phyloP scores from a whole-genome alignment of 805 yeast species.

The Candida silvicultrix region DNA sequence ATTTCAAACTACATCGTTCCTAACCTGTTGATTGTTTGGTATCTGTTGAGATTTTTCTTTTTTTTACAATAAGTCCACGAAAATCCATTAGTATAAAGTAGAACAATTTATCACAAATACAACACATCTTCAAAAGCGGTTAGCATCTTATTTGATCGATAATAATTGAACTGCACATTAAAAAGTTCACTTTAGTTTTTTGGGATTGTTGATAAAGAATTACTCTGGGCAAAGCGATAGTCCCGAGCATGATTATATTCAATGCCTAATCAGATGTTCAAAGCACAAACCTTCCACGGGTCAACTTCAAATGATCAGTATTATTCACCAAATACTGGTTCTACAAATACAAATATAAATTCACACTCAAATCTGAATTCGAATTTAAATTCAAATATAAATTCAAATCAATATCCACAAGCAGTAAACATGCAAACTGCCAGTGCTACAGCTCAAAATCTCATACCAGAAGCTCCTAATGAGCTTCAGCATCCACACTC shows the following conservation, averaged over 20 bases:
- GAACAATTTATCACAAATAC: not conserved
- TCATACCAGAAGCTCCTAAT: conserved; percentile 1
- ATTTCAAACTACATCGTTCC: not conserved
- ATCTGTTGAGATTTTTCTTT: not conserved
- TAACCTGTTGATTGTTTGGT: not conserved
- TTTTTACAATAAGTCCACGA: not conserved
- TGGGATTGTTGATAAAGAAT: too few species aligned
- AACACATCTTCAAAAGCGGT: not conserved
- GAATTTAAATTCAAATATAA: not conserved
- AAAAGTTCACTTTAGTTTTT: too few species aligned
- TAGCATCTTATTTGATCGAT: too few species aligned
- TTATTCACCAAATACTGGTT: not conserved
- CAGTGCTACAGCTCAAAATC: conserved; percentile 13
- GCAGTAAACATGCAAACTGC: not conserved
- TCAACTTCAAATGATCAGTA: not conserved
- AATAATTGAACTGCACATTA: too few species aligned
- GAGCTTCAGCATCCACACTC: not conserved
- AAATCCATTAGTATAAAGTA: not conserved
- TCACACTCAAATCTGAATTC: not conserved
- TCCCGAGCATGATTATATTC: not conserved
- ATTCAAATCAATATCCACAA: not conserved
- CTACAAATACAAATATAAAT: not conserved
- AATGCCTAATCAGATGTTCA: not conserved
- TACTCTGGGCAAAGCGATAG: not conserved
- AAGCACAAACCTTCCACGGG: not conserved